These are phyloP conservation scores for Peronospora belbahrii DNA, from an alignment of 352 stramenopile species.

Conservation along the genomic window DNA sequence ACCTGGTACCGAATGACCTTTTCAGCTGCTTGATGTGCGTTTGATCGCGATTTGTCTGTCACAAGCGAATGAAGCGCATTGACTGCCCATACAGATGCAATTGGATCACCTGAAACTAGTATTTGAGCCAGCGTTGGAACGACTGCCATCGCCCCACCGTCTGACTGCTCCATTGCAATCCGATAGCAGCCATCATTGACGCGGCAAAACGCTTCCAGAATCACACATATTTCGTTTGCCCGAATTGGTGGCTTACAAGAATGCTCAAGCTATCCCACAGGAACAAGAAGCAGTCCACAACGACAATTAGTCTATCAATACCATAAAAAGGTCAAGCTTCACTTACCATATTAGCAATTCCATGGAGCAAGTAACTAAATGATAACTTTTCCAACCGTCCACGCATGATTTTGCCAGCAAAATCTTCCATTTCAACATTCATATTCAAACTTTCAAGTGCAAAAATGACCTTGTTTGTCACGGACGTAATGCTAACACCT, in stretches of 20 bases:
- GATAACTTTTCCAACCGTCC: constrained; percentile 47
- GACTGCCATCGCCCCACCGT: constrained; percentile 35
- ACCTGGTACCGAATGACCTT: constrained; percentile 51
- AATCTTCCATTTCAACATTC: constrained; percentile 59
- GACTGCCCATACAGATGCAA: constrained; percentile 53
- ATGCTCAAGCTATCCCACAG: constrained; percentile 40
- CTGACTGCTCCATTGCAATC: constrained; percentile 39
- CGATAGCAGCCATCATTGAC: constrained; percentile 71
- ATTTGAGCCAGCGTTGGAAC: constrained; percentile 39
- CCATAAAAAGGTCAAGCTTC: neutral
- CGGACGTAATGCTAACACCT: constrained; percentile 28
- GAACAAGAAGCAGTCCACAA: constrained; percentile 1
- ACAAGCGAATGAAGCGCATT: constrained; percentile 58
- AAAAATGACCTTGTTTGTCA: constrained; percentile 59
- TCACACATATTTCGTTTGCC: constrained; percentile 52
- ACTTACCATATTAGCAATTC: constrained; percentile 58
- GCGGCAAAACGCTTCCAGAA: constrained; percentile 61
- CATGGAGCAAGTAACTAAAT: constrained; percentile 42
- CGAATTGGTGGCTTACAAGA: constrained; percentile 58
- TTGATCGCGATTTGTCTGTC: constrained; percentile 37
- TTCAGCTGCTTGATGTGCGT: constrained; percentile 36
- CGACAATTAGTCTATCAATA: neutral
- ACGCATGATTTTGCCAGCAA: constrained; percentile 37
- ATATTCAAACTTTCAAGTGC: constrained; percentile 66
- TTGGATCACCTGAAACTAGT: constrained; percentile 37